Base-by-base conservation (phyloP, 2,329 filamentous ascomycete species). In the Bipolaris gigantea region DNA sequence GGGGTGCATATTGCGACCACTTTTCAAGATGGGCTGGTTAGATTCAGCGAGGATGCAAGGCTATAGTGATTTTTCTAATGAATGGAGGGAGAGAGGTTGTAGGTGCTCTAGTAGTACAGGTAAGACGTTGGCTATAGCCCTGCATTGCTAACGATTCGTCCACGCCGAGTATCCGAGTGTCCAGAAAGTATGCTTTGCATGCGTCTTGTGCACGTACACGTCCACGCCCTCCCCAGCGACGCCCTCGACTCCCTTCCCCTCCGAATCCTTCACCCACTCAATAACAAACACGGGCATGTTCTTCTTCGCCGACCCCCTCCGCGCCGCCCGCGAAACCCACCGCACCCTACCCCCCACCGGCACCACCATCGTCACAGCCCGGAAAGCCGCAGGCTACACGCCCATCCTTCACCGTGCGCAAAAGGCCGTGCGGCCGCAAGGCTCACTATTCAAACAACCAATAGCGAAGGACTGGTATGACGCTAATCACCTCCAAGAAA, bases 251-350 rank as follows among this genome's bases (percentile, higher is more conserved):
- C 65, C 21, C 45, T 67, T 67, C 30, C 45, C 61, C 0, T 70
- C 75, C 42, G 58, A 63, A 2, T 54, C 50, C 3, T 77, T 77
- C 53, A 71, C 68, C 0, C 71, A 75, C 55, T 67, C 62, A 5
- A 62, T 78, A 53, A 77, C 73, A 3, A 76, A 73, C 57, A 66
- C 76, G 41, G 74, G 74, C 3, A 66, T 77, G 27, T 55, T 74
- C 18, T 73, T 73, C 52, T 75, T 73, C 45, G 23, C 53, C 1
- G 60, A 61, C 11, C 72, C 66, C 8, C 68, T 65, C 0, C 58
- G 60, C 2, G 60, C 55, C 2, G 57, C 57, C 2, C 36, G 25
- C 0, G 73, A 77, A 47, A 68, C 77, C 9, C 61, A 63, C 43
- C 69, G 76, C 15, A 77, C 75, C 0, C 67, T 77, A 6, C 59